Conservation (phyloP, 2,329 filamentous ascomycete genomes). For the Pyricularia pennisetigena region DNA sequence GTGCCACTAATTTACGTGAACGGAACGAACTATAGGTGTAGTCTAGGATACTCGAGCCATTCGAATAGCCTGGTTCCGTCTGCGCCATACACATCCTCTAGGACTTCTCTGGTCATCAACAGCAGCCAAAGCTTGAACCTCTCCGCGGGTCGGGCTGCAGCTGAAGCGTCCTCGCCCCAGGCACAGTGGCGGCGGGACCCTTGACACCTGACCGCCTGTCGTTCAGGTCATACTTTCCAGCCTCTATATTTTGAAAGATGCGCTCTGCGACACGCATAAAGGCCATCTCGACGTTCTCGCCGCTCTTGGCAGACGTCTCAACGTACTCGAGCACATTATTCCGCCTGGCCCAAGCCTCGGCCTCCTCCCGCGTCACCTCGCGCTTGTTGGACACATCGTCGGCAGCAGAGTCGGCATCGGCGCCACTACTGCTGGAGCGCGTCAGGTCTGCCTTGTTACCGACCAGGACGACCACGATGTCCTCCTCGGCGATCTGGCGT, state of each 20-base stretch:
- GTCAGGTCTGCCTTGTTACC: slow-evolving; percentile 91
- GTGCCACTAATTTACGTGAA: neutral
- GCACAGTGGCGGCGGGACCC: slow-evolving; percentile 39
- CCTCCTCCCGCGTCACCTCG: slow-evolving; percentile 74
- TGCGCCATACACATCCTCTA: neutral
- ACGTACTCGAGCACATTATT: slow-evolving; percentile 71
- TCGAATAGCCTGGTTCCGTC: neutral
- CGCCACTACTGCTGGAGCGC: slow-evolving; percentile 16
- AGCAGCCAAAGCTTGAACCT: neutral
- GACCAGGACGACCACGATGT: slow-evolving; percentile 89
- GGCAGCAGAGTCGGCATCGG: slow-evolving; percentile 18
- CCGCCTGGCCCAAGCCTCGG: slow-evolving; percentile 82
- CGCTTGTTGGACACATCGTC: slow-evolving; percentile 53
- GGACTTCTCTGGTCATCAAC: neutral
- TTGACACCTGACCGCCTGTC: slow-evolving; percentile 90
- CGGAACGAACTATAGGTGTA: neutral
- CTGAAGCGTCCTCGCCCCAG: neutral
- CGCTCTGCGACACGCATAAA: slow-evolving; percentile 90
- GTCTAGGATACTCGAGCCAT: neutral
- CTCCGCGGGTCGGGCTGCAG: neutral
- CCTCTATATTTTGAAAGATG: slow-evolving; percentile 95
- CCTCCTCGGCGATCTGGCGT: slow-evolving; percentile 87
- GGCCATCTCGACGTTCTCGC: slow-evolving; percentile 85
- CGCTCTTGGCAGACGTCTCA: slow-evolving; percentile 92
- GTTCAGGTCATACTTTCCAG: slow-evolving; percentile 88